Conservation (phyloP, 2,329 filamentous ascomycete species). For the Calycina herbarum region DNA sequence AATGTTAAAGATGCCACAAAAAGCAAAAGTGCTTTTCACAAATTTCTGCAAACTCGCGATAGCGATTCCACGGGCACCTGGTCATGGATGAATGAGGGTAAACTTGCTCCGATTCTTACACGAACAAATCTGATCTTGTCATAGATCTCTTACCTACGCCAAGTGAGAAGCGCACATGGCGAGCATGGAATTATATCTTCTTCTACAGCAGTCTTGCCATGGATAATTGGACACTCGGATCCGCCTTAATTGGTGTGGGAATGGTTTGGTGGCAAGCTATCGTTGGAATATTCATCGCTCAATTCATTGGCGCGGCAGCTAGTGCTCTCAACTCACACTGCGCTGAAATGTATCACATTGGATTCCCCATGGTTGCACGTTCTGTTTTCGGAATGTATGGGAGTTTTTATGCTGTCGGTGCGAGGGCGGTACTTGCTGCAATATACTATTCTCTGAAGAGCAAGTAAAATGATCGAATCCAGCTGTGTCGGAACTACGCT, state of each 20-base stretch:
- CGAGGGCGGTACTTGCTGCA: slow-evolving; percentile 46
- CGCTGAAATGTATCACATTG: slow-evolving; percentile 45
- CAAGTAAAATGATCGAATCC: slow-evolving; percentile 40
- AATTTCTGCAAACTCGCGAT: slow-evolving; percentile 13
- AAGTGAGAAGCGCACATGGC: not conserved
- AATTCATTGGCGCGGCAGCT: slow-evolving; percentile 44
- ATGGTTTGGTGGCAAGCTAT: slow-evolving; percentile 47
- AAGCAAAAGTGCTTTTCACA: slow-evolving; percentile 7
- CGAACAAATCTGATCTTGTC: not conserved
- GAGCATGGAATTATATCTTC: slow-evolving; percentile 40
- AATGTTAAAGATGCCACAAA: slow-evolving; percentile 7
- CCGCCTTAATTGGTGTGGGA: slow-evolving; percentile 44
- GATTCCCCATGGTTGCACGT: slow-evolving; percentile 40
- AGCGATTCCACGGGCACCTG: slow-evolving; percentile 4
- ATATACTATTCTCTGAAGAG: slow-evolving; percentile 66
- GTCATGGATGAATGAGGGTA: slow-evolving; percentile 19
- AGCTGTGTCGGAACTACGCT: not conserved
- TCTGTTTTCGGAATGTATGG: slow-evolving; percentile 48
- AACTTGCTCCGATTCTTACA: not conserved
- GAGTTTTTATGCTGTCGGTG: slow-evolving; percentile 43
- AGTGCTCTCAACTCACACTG: slow-evolving; percentile 47
- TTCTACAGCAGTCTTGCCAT: slow-evolving; percentile 37
- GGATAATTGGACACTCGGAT: slow-evolving; percentile 44
- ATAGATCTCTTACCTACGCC: not conserved
- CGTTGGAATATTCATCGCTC: slow-evolving; percentile 46